phyloP scores from a whole-genome alignment of 306 rosid genomes.

The Cucumis melo region DNA sequence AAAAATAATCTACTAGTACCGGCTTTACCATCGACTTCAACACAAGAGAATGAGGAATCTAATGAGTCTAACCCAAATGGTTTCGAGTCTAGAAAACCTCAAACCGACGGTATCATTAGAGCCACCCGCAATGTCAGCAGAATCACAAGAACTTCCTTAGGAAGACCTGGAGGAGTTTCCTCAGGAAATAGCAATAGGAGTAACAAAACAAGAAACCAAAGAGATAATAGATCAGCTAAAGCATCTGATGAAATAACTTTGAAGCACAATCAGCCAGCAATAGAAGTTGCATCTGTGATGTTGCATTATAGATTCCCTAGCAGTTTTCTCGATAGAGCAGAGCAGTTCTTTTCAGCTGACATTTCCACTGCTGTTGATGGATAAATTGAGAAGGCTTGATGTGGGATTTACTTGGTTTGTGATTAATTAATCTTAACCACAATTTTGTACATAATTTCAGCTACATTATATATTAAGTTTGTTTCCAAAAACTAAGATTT shows the following conservation, averaged over 20 bases:
- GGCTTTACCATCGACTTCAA: slow-evolving; percentile 24
- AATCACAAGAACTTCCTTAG: slow-evolving; percentile 26
- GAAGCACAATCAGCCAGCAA: slow-evolving; percentile 30
- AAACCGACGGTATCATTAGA: slow-evolving; percentile 26
- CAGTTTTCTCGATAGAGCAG: slow-evolving; percentile 64
- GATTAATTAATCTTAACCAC: background rate
- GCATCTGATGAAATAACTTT: slow-evolving; percentile 39
- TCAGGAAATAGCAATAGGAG: slow-evolving; percentile 41
- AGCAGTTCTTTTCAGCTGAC: slow-evolving; percentile 56
- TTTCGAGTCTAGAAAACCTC: slow-evolving; percentile 31
- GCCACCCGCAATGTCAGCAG: slow-evolving; percentile 40
- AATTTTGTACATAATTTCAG: background rate
- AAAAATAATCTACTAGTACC: slow-evolving; percentile 24
- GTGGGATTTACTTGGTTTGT: background rate
- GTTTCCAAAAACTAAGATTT: background rate
- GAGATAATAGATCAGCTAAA: slow-evolving; percentile 50
- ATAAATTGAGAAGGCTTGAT: background rate
- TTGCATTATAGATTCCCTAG: slow-evolving; percentile 66
- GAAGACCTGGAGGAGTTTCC: slow-evolving; percentile 28
- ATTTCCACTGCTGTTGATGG: slow-evolving; percentile 23
- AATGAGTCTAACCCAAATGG: slow-evolving; percentile 33
- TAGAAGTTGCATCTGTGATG: slow-evolving; percentile 47
- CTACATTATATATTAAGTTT: background rate
- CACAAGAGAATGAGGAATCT: slow-evolving; percentile 45
- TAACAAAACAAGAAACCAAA: slow-evolving; percentile 45